Conservation (phyloP, 208 protist genomes). For the Leptomonas pyrrhocoris region DNA sequence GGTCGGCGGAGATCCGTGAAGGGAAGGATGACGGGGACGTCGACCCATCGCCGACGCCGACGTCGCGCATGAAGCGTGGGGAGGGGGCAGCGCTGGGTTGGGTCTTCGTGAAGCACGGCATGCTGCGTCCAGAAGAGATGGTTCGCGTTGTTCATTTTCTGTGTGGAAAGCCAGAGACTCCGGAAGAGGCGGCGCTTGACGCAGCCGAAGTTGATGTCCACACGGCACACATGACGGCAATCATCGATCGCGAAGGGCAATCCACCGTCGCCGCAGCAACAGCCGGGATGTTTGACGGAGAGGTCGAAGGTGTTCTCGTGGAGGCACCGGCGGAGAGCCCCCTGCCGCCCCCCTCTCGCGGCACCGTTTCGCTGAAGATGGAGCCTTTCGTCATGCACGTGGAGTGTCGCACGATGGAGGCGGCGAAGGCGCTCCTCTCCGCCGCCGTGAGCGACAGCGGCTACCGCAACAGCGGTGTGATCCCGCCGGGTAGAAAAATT, state of each 20-base stretch:
- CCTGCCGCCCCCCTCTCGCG: constrained; percentile 38
- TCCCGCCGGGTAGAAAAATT: constrained; percentile 75
- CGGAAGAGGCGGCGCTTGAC: constrained; percentile 32
- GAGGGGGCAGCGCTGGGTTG: constrained; percentile 73
- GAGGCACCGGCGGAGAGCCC: background rate
- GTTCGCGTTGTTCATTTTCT: constrained; percentile 56
- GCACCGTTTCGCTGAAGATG: constrained; percentile 80
- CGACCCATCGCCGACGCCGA: constrained; percentile 1
- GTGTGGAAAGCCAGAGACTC: constrained; percentile 38
- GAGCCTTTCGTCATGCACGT: constrained; percentile 92
- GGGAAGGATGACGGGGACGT: constrained; percentile 2
- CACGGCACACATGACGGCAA: constrained; percentile 17
- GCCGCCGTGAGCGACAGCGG: constrained; percentile 71
- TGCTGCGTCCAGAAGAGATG: constrained; percentile 68
- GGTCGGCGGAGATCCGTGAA: background rate
- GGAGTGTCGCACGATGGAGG: constrained; percentile 79
- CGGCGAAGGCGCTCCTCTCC: constrained; percentile 70
- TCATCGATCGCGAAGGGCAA: background rate
- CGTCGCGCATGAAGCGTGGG: constrained; percentile 63
- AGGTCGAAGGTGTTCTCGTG: constrained; percentile 68
- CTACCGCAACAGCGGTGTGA: constrained; percentile 87
- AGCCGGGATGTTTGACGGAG: constrained; percentile 34
- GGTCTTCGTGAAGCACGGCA: constrained; percentile 83
- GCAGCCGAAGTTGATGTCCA: constrained; percentile 27
- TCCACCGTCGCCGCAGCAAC: background rate